Evolutionary conservation across 768 basidiomycete species (phyloP).

Genomic region (Clavaria fumosa): DNA sequence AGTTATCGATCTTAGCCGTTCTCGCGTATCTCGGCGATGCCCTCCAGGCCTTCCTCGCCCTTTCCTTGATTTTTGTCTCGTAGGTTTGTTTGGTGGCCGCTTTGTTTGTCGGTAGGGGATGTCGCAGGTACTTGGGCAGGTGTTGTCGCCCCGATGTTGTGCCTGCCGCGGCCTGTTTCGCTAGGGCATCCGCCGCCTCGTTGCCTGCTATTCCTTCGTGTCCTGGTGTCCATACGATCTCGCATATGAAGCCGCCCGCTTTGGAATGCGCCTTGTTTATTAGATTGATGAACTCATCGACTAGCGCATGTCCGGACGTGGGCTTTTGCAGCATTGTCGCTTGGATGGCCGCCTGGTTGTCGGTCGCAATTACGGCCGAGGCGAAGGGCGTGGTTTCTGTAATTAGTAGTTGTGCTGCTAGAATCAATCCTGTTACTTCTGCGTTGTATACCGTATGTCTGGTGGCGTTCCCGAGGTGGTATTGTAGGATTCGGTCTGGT

Average conservation of each 20-base stretch:
- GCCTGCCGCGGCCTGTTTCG: conserved; percentile 11
- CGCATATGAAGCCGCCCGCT: not conserved
- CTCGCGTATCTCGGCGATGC: not conserved
- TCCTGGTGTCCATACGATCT: conserved; percentile 15
- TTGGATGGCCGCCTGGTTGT: conserved; percentile 10
- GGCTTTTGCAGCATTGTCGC: not conserved
- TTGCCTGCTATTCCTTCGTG: conserved; percentile 12
- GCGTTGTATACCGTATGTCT: conserved; percentile 19
- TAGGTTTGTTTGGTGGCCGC: conserved; percentile 11
- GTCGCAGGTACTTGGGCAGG: not conserved
- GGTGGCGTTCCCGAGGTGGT: conserved; percentile 11
- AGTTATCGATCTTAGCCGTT: not conserved
- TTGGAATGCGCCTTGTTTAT: not conserved
- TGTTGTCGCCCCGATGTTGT: not conserved
- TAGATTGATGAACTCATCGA: conserved; percentile 1
- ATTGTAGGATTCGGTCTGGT: conserved; percentile 2
- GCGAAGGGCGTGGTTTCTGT: conserved; percentile 4
- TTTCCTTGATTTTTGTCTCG: conserved; percentile 9
- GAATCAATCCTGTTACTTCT: conserved; percentile 16
- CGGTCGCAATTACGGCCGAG: conserved; percentile 1
- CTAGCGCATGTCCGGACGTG: conserved; percentile 5
- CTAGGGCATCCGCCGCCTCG: conserved; percentile 13
- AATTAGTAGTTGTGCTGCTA: conserved; percentile 16
- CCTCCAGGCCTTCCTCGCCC: conserved; percentile 3
- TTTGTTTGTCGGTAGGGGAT: conserved; percentile 9